Percentiles rank a stretch among this genome's conserved stretches.
phyloP scores from a whole-genome alignment of 1,284 basidiomycete species.

The Mrakiaceae sp. region DNA sequence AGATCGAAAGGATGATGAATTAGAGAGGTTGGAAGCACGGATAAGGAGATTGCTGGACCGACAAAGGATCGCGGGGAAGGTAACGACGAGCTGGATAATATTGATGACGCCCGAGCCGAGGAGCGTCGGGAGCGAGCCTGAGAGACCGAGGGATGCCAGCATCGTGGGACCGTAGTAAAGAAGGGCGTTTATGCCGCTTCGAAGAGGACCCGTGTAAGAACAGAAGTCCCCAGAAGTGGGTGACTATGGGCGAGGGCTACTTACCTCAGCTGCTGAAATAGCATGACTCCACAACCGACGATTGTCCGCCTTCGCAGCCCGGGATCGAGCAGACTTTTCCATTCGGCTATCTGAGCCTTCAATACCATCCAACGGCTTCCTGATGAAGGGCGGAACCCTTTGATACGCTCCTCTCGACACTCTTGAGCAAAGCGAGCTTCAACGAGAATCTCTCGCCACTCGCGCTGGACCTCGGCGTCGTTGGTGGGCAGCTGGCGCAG shows the following conservation, averaged over 20 bases:
- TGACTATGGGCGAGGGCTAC: background rate
- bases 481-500: background rate
- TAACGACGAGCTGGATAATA: slow-evolving; percentile 59
- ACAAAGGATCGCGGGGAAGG: slow-evolving; percentile 56
- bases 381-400: too few relatives aligned
- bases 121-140: slow-evolving; percentile 44
- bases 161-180: slow-evolving; percentile 69
- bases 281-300: background rate
- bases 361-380: background rate
- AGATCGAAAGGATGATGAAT: too few relatives aligned
- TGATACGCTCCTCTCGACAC: background rate
- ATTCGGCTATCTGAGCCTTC: background rate
- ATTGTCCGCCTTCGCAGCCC: background rate
- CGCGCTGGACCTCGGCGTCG: slow-evolving; percentile 35
- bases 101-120: slow-evolving; percentile 64
- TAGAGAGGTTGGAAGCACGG: too few relatives aligned
- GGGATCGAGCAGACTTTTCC: background rate
- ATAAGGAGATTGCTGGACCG: too few relatives aligned
- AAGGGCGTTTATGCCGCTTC: slow-evolving; percentile 57
- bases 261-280: background rate
- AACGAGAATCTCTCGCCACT: slow-evolving; percentile 39
- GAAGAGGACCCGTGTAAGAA: background rate
- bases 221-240: background rate
- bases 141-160: slow-evolving; percentile 51
- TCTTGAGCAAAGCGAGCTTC: slow-evolving; percentile 35